A percentile compares a stretch with the other conserved stretches of the same genome.
These are phyloP conservation scores for Lentinula sp. DNA, from an alignment of 768 basidiomycete genomes.

Conservation along the genomic window DNA sequence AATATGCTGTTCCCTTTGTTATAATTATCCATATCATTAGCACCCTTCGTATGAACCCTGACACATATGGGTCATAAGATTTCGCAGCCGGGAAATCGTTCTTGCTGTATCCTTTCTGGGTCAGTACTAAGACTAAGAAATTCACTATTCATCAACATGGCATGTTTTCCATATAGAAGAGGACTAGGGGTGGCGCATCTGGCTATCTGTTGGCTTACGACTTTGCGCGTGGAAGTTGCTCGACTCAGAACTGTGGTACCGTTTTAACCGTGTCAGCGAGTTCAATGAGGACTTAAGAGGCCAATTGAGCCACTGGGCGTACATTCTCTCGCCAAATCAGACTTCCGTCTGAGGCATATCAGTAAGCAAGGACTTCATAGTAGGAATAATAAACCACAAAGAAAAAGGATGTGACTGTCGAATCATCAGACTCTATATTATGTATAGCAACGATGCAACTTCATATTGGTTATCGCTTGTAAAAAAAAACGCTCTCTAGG, in stretches of 20 bases:
- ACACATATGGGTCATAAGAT: not conserved
- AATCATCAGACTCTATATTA: not conserved
- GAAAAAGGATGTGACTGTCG: not conserved
- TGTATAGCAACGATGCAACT: too few species aligned
- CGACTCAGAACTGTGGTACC: not conserved
- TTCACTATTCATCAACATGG: too few species aligned
- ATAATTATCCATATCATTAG: constrained; percentile 2
- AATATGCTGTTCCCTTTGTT: not conserved
- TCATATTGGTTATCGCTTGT: too few species aligned
- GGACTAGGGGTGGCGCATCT: too few species aligned
- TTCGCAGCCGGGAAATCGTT: not conserved
- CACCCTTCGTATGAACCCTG: not conserved
- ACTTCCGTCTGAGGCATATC: not conserved
- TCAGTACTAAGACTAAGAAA: not conserved
- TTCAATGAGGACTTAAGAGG: not conserved
- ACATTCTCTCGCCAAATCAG: not conserved
- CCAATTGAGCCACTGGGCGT: not conserved
- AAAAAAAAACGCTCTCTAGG: too few species aligned
- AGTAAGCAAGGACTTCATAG: not conserved
- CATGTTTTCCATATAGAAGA: too few species aligned
- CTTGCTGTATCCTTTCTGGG: not conserved
- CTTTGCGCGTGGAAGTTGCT: too few species aligned
- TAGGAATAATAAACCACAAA: too few species aligned
- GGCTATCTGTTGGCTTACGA: too few species aligned
- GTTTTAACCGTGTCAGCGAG: not conserved